Base-by-base conservation (phyloP, 768 basidiomycete genomes). In the Gelatoporia subvermispora region DNA sequence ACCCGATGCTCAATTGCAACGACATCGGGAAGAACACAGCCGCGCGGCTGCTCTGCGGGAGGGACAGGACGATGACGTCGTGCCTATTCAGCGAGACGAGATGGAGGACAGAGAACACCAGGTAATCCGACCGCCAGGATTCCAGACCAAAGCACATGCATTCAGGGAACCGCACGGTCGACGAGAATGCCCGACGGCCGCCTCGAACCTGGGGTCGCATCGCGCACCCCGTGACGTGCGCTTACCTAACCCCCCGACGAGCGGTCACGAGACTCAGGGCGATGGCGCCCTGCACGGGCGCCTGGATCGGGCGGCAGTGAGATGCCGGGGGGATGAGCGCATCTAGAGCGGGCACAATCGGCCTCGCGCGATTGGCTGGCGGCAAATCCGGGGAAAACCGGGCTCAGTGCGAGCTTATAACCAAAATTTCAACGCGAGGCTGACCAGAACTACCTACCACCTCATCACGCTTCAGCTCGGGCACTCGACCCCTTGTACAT, bases 351-450 rank as follows among this genome's bases (percentile, higher is more conserved):
- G 56, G 47, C 49, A 52, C 47, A 58, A 55, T 58, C 48, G 57
- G 54, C 25, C 43, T 43, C 17, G 46, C 21, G 16, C 48, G 49
- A 63, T 63, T 63, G 61, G 61, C 47, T 50, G 44, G 45, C 51
- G 37, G 37, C 41, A 34, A 11, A 15, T 15, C 56, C 59, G 59
- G 61, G 55, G 52, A 42, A 45, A 63, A 63, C 58, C 61, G 59
- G 61, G 52, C 43, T 25, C 20, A 22, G 35, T 22, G 35, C 21
- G 41, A 17, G 39, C 49, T 55, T 62, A 58, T 58, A 60, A 59
- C 40, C 50, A 45, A 56, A 59, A 59, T 54, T 56, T 59, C 20
- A 55, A 45, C 44, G 31, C 21, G 10, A 2, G 36, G 47, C 42
- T 56, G 56, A 52, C 46, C 47, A 50, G 50, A 40, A 41, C 36